Evolutionary conservation across 495 filamentous ascomycete genomes (phyloP).

Genomic region (Penicillium nucicola): DNA sequence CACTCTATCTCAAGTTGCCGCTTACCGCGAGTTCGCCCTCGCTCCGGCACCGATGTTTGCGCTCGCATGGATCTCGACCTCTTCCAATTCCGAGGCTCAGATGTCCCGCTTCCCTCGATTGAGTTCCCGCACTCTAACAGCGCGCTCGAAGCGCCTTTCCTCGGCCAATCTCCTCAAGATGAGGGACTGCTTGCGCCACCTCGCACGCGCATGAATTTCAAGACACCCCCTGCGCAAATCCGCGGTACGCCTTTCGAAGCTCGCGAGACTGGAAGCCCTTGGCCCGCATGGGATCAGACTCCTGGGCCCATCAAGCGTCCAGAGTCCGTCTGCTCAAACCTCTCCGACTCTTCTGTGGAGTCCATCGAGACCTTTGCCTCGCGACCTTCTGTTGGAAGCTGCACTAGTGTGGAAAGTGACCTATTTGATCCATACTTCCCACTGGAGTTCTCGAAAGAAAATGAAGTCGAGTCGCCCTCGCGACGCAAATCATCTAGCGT

Average conservation of each 20-base stretch:
- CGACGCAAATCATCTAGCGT: conserved; percentile 15
- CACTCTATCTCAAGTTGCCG: conserved; percentile 51
- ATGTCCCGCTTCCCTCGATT: conserved; percentile 58
- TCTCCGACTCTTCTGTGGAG: conserved; percentile 68
- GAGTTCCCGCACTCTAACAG: conserved; percentile 43
- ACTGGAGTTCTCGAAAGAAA: conserved; percentile 37
- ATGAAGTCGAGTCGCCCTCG: conserved; percentile 30
- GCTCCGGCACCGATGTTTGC: conserved; percentile 41
- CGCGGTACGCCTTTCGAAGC: conserved; percentile 34
- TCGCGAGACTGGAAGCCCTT: conserved; percentile 20
- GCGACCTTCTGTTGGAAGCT: conserved; percentile 62
- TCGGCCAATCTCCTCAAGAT: conserved; percentile 25
- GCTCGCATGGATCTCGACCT: conserved; percentile 33
- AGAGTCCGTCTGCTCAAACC: conserved; percentile 56
- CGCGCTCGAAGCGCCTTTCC: conserved; percentile 15
- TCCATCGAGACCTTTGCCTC: conserved; percentile 64
- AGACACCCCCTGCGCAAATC: conserved; percentile 61
- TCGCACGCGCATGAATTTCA: conserved; percentile 52
- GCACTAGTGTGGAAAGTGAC: conserved; percentile 66
- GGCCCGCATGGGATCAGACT: conserved; percentile 33
- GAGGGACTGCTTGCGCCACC: conserved; percentile 49
- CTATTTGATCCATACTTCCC: conserved; percentile 54
- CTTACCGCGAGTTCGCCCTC: conserved; percentile 43
- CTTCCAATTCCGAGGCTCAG: conserved; percentile 31
- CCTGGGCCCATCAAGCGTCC: conserved; percentile 49